Evolutionary conservation across 108 stramenopile genomes (phyloP).

Genomic region (Nannochloropsis salina): DNA sequence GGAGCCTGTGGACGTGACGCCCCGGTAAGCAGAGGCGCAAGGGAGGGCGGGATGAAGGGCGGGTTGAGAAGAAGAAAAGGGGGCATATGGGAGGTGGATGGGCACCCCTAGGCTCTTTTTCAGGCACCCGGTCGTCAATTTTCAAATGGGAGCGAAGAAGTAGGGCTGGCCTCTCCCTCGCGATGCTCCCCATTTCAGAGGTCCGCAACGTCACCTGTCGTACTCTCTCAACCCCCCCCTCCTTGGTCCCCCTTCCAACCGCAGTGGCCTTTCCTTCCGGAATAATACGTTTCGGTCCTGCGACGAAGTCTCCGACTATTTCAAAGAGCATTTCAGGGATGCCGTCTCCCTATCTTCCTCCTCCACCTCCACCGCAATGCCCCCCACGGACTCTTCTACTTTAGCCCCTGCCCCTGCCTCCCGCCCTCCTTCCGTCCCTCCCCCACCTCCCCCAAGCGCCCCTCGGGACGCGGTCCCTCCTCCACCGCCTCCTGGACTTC

Average conservation of each 20-base stretch:
- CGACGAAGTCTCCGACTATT: background rate
- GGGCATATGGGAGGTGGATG: too few species aligned
- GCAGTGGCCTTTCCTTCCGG: background rate
- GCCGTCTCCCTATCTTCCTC: background rate
- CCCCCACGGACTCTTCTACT: background rate
- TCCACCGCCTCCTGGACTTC: background rate
- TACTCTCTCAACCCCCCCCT: too few species aligned
- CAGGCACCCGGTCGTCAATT: too few species aligned
- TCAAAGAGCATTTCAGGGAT: background rate
- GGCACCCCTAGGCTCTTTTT: too few species aligned
- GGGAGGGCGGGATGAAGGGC: too few species aligned
- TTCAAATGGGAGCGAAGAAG: too few species aligned
- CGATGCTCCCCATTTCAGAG: too few species aligned
- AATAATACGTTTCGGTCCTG: background rate
- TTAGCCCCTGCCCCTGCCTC: background rate
- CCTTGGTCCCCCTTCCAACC: too few species aligned
- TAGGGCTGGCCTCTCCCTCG: too few species aligned
- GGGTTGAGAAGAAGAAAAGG: too few species aligned
- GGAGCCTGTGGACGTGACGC: background rate
- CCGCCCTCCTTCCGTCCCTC: background rate
- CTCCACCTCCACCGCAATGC: background rate
- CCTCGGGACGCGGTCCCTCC: background rate
- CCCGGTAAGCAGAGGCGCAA: background rate
- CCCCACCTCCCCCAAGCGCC: background rate
- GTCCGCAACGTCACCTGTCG: too few species aligned